Evolutionary conservation across 257 asterid genomes (phyloP).

Genomic region (Gentiana dahurica): DNA sequence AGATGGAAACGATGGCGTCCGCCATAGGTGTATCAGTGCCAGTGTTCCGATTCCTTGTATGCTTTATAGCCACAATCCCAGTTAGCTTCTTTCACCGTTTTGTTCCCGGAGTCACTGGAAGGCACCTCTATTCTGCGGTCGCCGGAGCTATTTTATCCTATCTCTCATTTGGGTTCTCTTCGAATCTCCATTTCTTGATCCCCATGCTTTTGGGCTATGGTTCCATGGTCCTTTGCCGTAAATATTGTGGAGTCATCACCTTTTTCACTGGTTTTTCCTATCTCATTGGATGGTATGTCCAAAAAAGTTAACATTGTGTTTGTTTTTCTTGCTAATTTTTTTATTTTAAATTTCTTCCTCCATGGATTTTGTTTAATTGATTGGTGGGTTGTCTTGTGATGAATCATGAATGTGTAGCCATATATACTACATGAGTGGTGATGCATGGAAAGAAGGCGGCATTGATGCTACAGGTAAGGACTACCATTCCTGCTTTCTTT

Average conservation of each 20-base stretch:
- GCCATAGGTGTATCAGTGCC: constrained; percentile 88
- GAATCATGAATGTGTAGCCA: constrained; percentile 50
- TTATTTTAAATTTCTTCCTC: not conserved
- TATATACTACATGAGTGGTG: constrained; percentile 99
- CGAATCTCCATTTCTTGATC: constrained; percentile 79
- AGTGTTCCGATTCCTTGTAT: constrained; percentile 75
- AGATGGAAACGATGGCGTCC: constrained; percentile 72
- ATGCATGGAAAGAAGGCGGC: constrained; percentile 99
- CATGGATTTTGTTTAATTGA: not conserved
- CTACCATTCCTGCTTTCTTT: constrained; percentile 3
- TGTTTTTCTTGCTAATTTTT: not conserved
- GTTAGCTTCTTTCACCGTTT: constrained; percentile 76
- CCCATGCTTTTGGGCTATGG: constrained; percentile 83
- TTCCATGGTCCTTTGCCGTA: constrained; percentile 60
- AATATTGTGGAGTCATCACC: constrained; percentile 65
- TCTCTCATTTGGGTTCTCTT: constrained; percentile 77
- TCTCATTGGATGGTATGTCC: constrained; percentile 84
- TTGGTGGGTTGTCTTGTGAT: not conserved
- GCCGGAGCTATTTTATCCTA: constrained; percentile 71
- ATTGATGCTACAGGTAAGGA: constrained; percentile 96
- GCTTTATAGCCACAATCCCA: constrained; percentile 81
- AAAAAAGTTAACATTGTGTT: not conserved
- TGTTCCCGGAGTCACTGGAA: constrained; percentile 50
- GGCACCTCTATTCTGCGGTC: constrained; percentile 73
- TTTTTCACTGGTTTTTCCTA: constrained; percentile 71